These are phyloP conservation scores for Daucus carota DNA, from an alignment of 129 eudicot genomes.

Conservation along the genomic window DH1_v3.0 NC_030381.2:41330001-41330500, in stretches of 20 bases:
- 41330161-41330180: constrained; percentile 54
- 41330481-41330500: background rate
- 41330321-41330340: background rate
- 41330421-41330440: background rate
- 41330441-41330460: background rate
- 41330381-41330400: background rate
- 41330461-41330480: constrained; percentile 5
- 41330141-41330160: constrained; percentile 33
- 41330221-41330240: background rate
- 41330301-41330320: background rate
- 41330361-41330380: background rate
- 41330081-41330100: constrained; percentile 65
- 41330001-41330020: constrained; percentile 81
- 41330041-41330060: constrained; percentile 67
- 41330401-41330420: background rate
- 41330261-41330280: background rate
- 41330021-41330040: constrained; percentile 69
- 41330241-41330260: background rate
- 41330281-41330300: background rate
- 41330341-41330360: no score
- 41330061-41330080: constrained; percentile 82
- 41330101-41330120: constrained; percentile 70
- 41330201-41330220: background rate
- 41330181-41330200: constrained; percentile 77
- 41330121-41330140: constrained; percentile 39